These are phyloP conservation scores for Colletotrichum sp. DNA, from an alignment of 2,329 filamentous ascomycete genomes.

Conservation along the genomic window DNA sequence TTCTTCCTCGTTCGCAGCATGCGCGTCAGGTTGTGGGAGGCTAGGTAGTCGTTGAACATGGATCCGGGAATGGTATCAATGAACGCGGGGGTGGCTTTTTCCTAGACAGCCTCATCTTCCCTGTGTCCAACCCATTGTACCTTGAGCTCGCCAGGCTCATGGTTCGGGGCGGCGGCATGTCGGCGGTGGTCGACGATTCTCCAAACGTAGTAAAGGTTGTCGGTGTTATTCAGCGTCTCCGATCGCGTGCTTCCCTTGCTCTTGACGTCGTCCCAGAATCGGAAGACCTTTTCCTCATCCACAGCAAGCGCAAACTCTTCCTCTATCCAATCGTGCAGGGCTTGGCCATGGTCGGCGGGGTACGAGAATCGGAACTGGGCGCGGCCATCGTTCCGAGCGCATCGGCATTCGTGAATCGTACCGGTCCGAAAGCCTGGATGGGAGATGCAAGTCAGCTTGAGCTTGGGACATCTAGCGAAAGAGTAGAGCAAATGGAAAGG, in stretches of 20 bases:
- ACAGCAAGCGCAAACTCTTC: background rate
- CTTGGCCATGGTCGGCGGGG: background rate
- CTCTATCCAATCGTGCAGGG: background rate
- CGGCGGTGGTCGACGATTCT: background rate
- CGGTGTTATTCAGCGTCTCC: background rate
- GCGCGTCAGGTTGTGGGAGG: background rate
- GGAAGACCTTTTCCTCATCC: background rate
- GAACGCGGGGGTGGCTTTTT: background rate
- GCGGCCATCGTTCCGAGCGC: background rate
- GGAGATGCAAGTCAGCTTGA: background rate
- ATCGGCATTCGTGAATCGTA: background rate
- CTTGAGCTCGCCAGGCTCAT: background rate
- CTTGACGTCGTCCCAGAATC: background rate
- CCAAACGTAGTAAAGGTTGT: background rate
- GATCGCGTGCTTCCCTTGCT: background rate
- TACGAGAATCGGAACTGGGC: background rate
- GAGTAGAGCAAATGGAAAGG: background rate
- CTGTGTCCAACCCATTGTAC: background rate
- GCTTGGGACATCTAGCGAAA: background rate
- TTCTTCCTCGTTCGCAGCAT: background rate
- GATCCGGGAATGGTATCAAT: background rate
- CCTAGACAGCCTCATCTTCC: background rate
- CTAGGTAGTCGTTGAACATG: background rate
- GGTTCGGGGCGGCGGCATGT: background rate
- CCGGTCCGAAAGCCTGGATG: background rate